Conservation (phyloP, 306 rosid genomes). For the Cicer pinnatifidum region DNA sequence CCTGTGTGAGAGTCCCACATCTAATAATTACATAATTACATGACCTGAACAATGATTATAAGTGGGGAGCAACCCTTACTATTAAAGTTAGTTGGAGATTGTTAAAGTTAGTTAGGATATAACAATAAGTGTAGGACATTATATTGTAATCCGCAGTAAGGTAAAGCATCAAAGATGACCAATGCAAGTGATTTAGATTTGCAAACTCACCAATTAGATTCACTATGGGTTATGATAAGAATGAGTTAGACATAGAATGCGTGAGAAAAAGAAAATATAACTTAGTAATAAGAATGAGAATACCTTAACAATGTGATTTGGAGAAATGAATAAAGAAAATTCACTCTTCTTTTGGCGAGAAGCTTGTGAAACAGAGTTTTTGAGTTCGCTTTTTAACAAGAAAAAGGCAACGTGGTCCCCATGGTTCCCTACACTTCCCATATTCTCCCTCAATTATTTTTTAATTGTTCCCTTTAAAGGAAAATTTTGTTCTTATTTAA, state of each 20-base stretch:
- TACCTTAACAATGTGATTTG: background rate
- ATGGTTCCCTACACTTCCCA: too few relatives aligned
- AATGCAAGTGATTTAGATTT: too few relatives aligned
- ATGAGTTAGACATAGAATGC: background rate
- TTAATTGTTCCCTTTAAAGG: too few relatives aligned
- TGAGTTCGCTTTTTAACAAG: too few relatives aligned
- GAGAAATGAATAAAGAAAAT: background rate
- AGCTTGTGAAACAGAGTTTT: too few relatives aligned
- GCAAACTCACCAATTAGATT: background rate
- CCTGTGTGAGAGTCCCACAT: background rate
- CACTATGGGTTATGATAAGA: background rate
- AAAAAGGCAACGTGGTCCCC: too few relatives aligned
- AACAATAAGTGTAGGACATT: too few relatives aligned
- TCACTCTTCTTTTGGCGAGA: background rate
- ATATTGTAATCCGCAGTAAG: too few relatives aligned
- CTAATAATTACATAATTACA: background rate
- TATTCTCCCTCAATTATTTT: too few relatives aligned
- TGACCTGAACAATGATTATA: background rate
- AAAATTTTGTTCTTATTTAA: too few relatives aligned
- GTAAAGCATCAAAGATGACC: background rate
- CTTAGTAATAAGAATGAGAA: background rate
- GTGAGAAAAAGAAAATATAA: background rate
- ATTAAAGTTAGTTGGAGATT: background rate
- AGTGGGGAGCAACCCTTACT: background rate
- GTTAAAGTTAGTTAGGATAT: background rate